A percentile compares a stretch with the other conserved stretches of the same genome.
These are phyloP conservation scores for Rubia yunnanensis DNA, from an alignment of 257 asterid species.

Conservation along the genomic window DNA sequence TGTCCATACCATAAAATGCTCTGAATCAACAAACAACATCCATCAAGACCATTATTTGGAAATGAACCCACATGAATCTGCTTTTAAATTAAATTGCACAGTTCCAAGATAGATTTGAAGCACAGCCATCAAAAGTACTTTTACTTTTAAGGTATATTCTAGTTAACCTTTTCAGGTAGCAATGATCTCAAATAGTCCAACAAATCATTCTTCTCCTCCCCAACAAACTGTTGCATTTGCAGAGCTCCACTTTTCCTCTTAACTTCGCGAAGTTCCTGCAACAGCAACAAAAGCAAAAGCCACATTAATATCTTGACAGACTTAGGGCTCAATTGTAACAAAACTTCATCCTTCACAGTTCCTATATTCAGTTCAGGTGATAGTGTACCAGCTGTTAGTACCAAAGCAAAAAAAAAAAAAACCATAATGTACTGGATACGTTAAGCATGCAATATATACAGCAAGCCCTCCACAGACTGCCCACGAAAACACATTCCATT, in stretches of 20 bases:
- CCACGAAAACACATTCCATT: not conserved
- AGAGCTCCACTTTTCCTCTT: slow-evolving; percentile 89
- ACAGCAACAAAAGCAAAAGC: slow-evolving; percentile 10
- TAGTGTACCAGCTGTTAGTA: not conserved
- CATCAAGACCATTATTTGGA: not conserved
- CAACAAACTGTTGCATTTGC: slow-evolving; percentile 97
- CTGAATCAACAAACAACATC: not conserved
- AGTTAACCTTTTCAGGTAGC: slow-evolving; percentile 75
- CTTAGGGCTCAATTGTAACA: not conserved
- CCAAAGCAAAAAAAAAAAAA: not conserved
- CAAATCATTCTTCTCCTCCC: slow-evolving; percentile 91
- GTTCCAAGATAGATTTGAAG: too few species aligned
- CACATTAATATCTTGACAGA: not conserved
- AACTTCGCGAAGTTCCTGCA: slow-evolving; percentile 81
- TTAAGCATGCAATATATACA: not conserved
- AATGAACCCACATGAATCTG: not conserved
- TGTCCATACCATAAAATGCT: not conserved
- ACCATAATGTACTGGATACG: not conserved
- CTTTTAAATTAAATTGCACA: not conserved
- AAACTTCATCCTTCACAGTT: not conserved
- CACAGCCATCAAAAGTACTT: not conserved
- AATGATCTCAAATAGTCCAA: slow-evolving; percentile 86
- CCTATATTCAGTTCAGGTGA: not conserved
- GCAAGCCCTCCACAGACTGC: not conserved
- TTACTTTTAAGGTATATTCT: not conserved